These are phyloP conservation scores for Rhexocercosporidium sp. DNA, from an alignment of 2,329 filamentous ascomycete species.

Conservation along the genomic window DNA sequence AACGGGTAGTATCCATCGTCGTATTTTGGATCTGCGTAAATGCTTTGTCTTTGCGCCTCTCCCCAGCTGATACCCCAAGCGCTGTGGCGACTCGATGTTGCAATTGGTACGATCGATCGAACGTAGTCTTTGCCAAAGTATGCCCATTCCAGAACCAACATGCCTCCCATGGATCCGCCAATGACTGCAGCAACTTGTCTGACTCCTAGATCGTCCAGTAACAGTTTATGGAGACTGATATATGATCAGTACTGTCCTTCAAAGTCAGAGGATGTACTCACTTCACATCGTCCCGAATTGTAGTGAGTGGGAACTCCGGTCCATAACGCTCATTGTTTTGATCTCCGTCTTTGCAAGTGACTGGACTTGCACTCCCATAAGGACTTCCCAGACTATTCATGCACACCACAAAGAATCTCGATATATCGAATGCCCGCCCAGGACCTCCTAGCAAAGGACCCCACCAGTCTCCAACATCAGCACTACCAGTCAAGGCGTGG, in stretches of 20 bases:
- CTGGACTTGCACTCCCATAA: constrained; percentile 76
- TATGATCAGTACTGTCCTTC: constrained; percentile 27
- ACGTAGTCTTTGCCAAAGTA: constrained; percentile 91
- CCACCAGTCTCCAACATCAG: constrained; percentile 89
- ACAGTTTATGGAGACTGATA: constrained; percentile 73
- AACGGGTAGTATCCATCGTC: constrained; percentile 95
- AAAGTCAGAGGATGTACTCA: constrained; percentile 52
- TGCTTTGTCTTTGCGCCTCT: constrained; percentile 87
- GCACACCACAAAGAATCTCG: constrained; percentile 83
- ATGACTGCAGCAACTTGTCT: constrained; percentile 79
- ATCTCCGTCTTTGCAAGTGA: constrained; percentile 86
- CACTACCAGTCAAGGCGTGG: constrained; percentile 84
- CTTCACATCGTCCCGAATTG: constrained; percentile 94
- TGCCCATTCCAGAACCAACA: constrained; percentile 90
- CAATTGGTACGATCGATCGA: constrained; percentile 79
- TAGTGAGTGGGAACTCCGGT: constrained; percentile 94
- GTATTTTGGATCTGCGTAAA: constrained; percentile 98
- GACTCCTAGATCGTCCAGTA: constrained; percentile 82
- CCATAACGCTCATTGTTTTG: constrained; percentile 71
- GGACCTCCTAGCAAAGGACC: constrained; percentile 76
- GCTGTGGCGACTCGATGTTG: constrained; percentile 82
- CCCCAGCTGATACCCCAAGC: constrained; percentile 94
- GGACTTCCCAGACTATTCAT: constrained; percentile 86
- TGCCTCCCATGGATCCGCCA: constrained; percentile 85
- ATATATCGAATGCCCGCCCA: constrained; percentile 80